Base-by-base conservation (phyloP, 768 basidiomycete species). In the Hemileccinum rubropunctum region DNA sequence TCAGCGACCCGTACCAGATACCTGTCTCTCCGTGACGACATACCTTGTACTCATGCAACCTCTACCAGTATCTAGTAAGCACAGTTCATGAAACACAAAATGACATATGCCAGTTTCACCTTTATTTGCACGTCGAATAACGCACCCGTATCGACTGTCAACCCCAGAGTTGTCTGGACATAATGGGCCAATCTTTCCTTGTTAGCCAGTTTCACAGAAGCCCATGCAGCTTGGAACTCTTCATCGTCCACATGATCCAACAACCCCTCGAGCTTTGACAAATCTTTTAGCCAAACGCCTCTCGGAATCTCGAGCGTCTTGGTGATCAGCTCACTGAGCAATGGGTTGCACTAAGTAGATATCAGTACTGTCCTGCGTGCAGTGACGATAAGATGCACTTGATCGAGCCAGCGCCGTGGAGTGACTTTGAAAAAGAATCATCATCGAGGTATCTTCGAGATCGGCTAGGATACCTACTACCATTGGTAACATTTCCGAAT, bases 81-180 rank as follows among this genome's bases (percentile, higher is more conserved):
- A 6, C 0, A 27, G 13, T 32, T 20, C 30, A 23, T 23, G 27
- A 20, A 11, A 33, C 17, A 6, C 12, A 11, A 35, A 41, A 27
- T 21, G 17, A 36, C 8, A 13, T 10, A 32, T 6, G 41, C 5
- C 1, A 10, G 7, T 59, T 72, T 13, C 20, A 82, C 83, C 77
- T 90, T 89, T 60, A 92, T 89, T 69, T 92, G 92, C n/a, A 94
- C 85, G 66, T 94, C 92, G 56, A 91, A 93, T 77, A 95, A 76
- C 14, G 90, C 90, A 38, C 79, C 72, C 33, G 88, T 84, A 60
- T 89, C 83, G 45, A 94, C 74, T 28, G 65, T 77, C 45, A 91
- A 62, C 14, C 91, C 89, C 17, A 95, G 71, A 0, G 80, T 86
- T 3, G 65, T 67, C 69, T 91, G 77, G 28, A 95, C 82, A 59